Percentiles rank a stretch among this genome's conserved stretches.
These are phyloP conservation scores for Botrytis fragariae DNA, from an alignment of 2,329 filamentous ascomycete species.

Conservation along the genomic window DNA sequence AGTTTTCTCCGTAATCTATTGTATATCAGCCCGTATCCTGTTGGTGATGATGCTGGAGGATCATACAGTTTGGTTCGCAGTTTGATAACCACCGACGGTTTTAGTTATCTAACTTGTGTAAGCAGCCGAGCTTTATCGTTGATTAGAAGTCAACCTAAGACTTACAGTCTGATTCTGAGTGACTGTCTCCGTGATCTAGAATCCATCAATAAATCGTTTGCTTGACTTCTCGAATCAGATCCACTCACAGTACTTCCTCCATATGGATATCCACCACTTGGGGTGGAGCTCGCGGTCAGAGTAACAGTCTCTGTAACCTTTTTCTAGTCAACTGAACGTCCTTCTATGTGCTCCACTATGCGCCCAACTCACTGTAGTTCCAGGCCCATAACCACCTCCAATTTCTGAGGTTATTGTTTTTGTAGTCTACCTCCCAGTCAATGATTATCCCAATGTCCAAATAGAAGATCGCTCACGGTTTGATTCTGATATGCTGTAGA, in stretches of 20 bases:
- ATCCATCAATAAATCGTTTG: background rate
- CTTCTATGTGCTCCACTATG: background rate
- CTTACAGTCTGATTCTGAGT: conserved; percentile 15
- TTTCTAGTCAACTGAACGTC: background rate
- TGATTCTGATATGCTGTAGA: conserved; percentile 6
- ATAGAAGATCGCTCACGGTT: background rate
- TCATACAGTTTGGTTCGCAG: conserved; percentile 10
- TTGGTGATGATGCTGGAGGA: too few relatives aligned
- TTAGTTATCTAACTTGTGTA: background rate
- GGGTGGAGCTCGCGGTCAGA: background rate
- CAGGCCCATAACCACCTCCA: conserved; percentile 10
- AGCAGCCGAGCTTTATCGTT: background rate
- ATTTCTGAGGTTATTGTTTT: background rate
- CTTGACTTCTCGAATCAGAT: background rate
- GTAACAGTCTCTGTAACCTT: conserved; percentile 8
- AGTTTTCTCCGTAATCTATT: conserved; percentile 16
- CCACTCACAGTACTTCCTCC: conserved; percentile 4
- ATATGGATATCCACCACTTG: conserved; percentile 9
- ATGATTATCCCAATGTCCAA: background rate
- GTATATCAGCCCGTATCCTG: background rate
- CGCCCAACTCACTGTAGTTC: conserved; percentile 2
- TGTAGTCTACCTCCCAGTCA: background rate
- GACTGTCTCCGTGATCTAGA: conserved; percentile 10
- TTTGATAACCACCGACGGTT: conserved; percentile 3
- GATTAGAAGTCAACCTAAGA: background rate